phyloP scores from a whole-genome alignment of 1,139 yeast species.

The Hyphopichia fennica region DNA sequence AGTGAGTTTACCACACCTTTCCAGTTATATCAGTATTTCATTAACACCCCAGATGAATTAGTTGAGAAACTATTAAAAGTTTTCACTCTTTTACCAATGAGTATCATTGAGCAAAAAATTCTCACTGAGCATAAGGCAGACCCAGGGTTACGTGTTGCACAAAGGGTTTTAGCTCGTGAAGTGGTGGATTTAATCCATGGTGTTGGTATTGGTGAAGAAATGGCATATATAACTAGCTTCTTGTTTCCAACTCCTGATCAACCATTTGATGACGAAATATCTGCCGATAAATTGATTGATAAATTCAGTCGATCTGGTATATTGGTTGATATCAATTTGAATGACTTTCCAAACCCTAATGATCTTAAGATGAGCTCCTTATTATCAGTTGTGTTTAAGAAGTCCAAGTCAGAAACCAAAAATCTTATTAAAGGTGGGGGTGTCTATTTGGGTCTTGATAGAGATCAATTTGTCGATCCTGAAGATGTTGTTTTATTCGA shows the following conservation, averaged over 20 bases:
- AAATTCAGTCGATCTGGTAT: constrained; percentile 67
- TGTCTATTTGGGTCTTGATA: constrained; percentile 63
- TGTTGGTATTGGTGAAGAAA: constrained; percentile 65
- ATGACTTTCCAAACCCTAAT: constrained; percentile 32
- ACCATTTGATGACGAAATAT: constrained; percentile 44
- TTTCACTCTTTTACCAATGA: constrained; percentile 74
- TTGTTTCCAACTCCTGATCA: constrained; percentile 62
- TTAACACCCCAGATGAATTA: constrained; percentile 77
- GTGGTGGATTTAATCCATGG: constrained; percentile 90
- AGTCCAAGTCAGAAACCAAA: constrained; percentile 54
- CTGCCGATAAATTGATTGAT: constrained; percentile 54
- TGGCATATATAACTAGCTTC: constrained; percentile 62
- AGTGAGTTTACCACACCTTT: constrained; percentile 70
- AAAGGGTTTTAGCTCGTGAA: constrained; percentile 75
- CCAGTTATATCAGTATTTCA: constrained; percentile 83
- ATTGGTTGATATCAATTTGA: constrained; percentile 38
- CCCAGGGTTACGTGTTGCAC: constrained; percentile 71
- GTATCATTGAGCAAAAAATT: constrained; percentile 52
- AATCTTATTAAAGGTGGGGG: constrained; percentile 72
- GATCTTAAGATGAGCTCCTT: constrained; percentile 44
- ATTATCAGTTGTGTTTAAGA: constrained; percentile 37
- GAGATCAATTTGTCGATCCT: constrained; percentile 53
- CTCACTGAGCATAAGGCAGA: constrained; percentile 51
- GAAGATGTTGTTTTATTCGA: constrained; percentile 51
- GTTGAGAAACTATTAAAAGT: constrained; percentile 66